Conservation (phyloP, 2,329 filamentous ascomycete genomes). For the Phialocephala subalpina region DNA sequence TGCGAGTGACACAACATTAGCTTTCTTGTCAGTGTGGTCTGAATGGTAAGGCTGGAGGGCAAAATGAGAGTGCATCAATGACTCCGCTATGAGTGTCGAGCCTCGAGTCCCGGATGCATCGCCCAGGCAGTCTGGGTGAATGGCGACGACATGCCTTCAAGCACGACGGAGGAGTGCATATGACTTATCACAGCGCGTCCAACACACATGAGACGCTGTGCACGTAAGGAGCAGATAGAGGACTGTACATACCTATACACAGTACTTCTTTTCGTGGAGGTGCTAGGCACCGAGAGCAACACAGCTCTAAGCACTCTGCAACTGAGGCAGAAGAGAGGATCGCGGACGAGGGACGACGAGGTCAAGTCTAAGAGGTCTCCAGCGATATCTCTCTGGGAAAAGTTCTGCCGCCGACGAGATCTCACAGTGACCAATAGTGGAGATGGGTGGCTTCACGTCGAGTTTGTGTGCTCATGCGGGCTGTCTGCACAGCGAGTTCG, state of each 20-base stretch:
- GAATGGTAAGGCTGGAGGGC: conserved; percentile 17
- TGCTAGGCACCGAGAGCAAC: conserved; percentile 37
- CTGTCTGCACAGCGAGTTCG: conserved; percentile 28
- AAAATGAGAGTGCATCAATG: conserved; percentile 3
- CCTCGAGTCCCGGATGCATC: conserved; percentile 15
- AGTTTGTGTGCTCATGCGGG: conserved; percentile 29
- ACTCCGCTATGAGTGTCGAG: conserved; percentile 3
- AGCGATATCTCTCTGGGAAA: conserved; percentile 24
- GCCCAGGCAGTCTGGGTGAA: conserved; percentile 13
- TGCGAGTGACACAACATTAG: conserved; percentile 39
- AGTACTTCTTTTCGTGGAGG: conserved; percentile 30
- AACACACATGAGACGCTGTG: conserved; percentile 17
- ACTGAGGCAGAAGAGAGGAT: conserved; percentile 22
- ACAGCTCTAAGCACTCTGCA: conserved; percentile 35
- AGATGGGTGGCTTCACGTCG: conserved; percentile 29
- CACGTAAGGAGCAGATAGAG: conserved; percentile 18
- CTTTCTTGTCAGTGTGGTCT: conserved; percentile 26
- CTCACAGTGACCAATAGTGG: conserved; percentile 31
- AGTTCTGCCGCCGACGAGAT: conserved; percentile 30
- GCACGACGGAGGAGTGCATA: conserved; percentile 29
- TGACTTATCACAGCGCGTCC: conserved; percentile 19
- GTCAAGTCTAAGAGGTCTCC: conserved; percentile 30
- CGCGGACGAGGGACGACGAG: conserved; percentile 19
- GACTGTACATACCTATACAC: conserved; percentile 32
- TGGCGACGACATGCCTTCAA: conserved; percentile 13